A percentile compares a stretch with the other conserved stretches of the same genome.
phyloP scores from a whole-genome alignment of 192 early-diverging fungal genomes.

The Backusella circina region DNA sequence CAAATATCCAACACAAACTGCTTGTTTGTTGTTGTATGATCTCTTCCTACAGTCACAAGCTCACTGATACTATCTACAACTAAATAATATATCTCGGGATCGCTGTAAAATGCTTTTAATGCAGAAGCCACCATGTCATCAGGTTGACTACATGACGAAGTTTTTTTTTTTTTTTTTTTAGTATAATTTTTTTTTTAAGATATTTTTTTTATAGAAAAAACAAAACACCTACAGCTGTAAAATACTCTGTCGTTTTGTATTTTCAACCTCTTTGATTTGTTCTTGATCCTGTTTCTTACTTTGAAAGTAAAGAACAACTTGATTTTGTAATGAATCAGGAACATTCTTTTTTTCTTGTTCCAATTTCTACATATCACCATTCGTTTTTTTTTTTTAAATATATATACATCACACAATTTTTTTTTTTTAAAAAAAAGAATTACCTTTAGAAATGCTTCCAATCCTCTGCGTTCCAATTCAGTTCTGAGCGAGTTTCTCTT shows the following conservation, averaged over 20 bases:
- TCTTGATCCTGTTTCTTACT: constrained; percentile 40
- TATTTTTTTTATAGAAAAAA: neutral
- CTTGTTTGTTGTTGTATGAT: constrained; percentile 9
- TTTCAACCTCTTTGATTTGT: constrained; percentile 36
- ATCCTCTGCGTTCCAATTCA: constrained; percentile 47
- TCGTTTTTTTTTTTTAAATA: no score
- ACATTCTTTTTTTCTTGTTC: neutral
- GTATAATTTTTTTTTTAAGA: neutral
- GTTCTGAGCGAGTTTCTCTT: constrained; percentile 38
- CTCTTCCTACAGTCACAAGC: constrained; percentile 7
- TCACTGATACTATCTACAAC: constrained; percentile 28
- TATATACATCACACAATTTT: no score
- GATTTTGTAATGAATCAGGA: constrained; percentile 18
- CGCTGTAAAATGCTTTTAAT: constrained; percentile 12
- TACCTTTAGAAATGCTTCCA: constrained; percentile 43
- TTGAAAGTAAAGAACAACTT: constrained; percentile 42
- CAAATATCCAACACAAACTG: constrained; percentile 43
- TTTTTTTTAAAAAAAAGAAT: no score
- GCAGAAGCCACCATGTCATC: constrained; percentile 26
- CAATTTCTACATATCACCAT: neutral
- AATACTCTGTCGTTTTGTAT: constrained; percentile 30
- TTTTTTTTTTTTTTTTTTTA: neutral
- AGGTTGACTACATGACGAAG: constrained; percentile 18
- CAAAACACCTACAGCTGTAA: constrained; percentile 25
- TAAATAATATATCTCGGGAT: constrained; percentile 30